Evolutionary conservation across 805 yeast species (phyloP).

Genomic region (Sugiyamaella americana): DNA sequence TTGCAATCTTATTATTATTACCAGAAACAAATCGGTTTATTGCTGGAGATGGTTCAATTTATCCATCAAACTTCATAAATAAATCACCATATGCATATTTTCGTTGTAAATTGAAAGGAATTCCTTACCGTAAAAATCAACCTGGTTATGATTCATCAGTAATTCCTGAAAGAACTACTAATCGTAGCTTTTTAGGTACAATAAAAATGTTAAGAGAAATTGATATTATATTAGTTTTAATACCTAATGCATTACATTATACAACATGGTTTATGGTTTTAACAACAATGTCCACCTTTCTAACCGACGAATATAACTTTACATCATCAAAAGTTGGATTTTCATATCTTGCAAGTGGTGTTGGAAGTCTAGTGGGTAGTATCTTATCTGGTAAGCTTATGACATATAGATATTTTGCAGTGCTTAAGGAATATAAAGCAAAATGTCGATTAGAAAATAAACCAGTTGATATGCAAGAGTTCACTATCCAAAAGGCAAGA

Average conservation of each 20-base stretch:
- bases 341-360: slow-evolving; percentile 70
- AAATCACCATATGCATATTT: slow-evolving; percentile 23
- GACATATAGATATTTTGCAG: slow-evolving; percentile 26
- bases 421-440: slow-evolving; percentile 26
- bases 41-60: slow-evolving; percentile 68
- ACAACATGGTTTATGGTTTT: slow-evolving; percentile 65
- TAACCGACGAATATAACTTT: slow-evolving; percentile 46
- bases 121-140: slow-evolving; percentile 21
- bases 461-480: slow-evolving; percentile 34
- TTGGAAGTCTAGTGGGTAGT: slow-evolving; percentile 58
- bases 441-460: slow-evolving; percentile 23
- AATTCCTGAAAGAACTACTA: slow-evolving; percentile 6
- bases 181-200: slow-evolving; percentile 8
- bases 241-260: slow-evolving; percentile 59
- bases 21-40: slow-evolving; percentile 73
- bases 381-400: slow-evolving; percentile 58
- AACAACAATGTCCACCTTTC: slow-evolving; percentile 46
- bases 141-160: slow-evolving; percentile 15
- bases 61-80: slow-evolving; percentile 36
- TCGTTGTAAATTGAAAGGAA: slow-evolving; percentile 19
- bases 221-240: slow-evolving; percentile 42
- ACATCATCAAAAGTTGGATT: slow-evolving; percentile 56
- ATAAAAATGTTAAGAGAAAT: slow-evolving; percentile 12
- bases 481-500: slow-evolving; percentile 53
- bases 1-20: slow-evolving; percentile 35